Percentiles rank a stretch among this genome's conserved stretches.
These are phyloP conservation scores for Nicotiana tabacum DNA, from an alignment of 257 asterid species.

Conservation along the genomic window DNA sequence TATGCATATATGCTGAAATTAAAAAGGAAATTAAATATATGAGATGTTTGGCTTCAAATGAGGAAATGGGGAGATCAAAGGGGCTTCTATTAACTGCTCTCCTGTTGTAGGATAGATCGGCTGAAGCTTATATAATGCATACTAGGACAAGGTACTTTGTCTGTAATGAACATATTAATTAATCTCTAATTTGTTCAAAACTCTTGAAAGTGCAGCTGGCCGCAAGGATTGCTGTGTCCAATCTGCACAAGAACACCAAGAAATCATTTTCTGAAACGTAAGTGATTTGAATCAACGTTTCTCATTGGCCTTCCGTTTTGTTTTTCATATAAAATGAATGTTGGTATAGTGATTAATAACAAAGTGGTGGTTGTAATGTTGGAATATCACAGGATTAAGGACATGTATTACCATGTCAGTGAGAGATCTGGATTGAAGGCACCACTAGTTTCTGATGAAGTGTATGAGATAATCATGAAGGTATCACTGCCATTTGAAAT, in stretches of 20 bases:
- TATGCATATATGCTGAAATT: not conserved
- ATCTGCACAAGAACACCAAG: conserved; percentile 94
- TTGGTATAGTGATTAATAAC: not conserved
- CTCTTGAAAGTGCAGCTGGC: conserved; percentile 57
- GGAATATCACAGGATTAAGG: conserved; percentile 54
- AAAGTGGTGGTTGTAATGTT: not conserved
- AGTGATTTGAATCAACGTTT: conserved; percentile 19
- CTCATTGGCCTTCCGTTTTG: not conserved
- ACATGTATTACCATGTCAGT: conserved; percentile 72
- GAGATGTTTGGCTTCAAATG: not conserved
- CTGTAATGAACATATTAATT: not conserved
- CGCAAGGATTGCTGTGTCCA: conserved; percentile 97
- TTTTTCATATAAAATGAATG: not conserved
- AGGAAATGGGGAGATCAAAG: not conserved
- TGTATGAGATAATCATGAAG: conserved; percentile 80
- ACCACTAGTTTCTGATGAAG: conserved; percentile 84
- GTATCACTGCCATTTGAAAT: conserved; percentile 22
- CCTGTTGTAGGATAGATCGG: not conserved
- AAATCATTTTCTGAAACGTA: conserved; percentile 96
- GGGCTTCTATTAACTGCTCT: not conserved
- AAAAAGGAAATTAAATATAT: not conserved
- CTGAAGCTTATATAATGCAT: not conserved
- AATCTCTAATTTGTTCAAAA: not conserved
- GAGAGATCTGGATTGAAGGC: conserved; percentile 82
- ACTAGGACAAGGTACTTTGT: not conserved